Percentiles rank a stretch among this genome's conserved stretches.
Evolutionary conservation across 2,329 filamentous ascomycete genomes (phyloP).

Genomic region (Xylariaceae sp.): DNA sequence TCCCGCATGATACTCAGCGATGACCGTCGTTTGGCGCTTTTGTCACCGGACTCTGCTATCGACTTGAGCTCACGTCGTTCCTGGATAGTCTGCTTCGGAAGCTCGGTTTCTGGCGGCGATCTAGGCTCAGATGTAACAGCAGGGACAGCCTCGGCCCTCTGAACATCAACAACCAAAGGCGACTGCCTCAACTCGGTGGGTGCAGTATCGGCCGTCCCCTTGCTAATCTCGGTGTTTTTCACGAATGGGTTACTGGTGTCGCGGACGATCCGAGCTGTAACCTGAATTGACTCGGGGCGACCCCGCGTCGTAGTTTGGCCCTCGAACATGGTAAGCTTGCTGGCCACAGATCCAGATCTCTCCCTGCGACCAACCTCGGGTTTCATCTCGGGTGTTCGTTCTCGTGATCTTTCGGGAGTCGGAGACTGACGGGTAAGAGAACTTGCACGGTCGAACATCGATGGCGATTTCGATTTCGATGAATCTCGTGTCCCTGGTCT

Average conservation of each 20-base stretch:
- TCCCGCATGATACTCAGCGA: slow-evolving; percentile 57
- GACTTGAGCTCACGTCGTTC: slow-evolving; percentile 40
- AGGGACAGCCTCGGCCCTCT: slow-evolving; percentile 33
- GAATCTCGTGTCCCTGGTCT: slow-evolving; percentile 29
- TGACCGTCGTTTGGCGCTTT: slow-evolving; percentile 44
- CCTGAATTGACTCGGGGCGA: slow-evolving; percentile 74
- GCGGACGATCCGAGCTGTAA: slow-evolving; percentile 78
- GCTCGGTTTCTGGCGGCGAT: slow-evolving; percentile 19
- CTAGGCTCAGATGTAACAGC: slow-evolving; percentile 11
- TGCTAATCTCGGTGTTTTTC: slow-evolving; percentile 35
- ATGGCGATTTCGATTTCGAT: slow-evolving; percentile 27
- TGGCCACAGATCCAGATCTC: slow-evolving; percentile 51
- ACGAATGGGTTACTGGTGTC: slow-evolving; percentile 47
- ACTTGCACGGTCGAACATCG: slow-evolving; percentile 31
- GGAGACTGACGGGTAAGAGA: slow-evolving; percentile 25
- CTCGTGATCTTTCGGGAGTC: slow-evolving; percentile 23
- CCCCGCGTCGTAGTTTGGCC: slow-evolving; percentile 36
- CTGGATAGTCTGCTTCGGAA: slow-evolving; percentile 42
- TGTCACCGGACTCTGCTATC: slow-evolving; percentile 29
- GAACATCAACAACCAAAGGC: slow-evolving; percentile 54
- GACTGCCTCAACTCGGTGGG: slow-evolving; percentile 55
- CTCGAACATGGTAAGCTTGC: slow-evolving; percentile 53
- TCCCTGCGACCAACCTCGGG: slow-evolving; percentile 28
- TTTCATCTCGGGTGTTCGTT: slow-evolving; percentile 16
- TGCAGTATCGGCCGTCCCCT: slow-evolving; percentile 39